Evolutionary conservation across 2,329 filamentous ascomycete genomes (phyloP).

Genomic region (Phyllosticta capitalensis): DNA sequence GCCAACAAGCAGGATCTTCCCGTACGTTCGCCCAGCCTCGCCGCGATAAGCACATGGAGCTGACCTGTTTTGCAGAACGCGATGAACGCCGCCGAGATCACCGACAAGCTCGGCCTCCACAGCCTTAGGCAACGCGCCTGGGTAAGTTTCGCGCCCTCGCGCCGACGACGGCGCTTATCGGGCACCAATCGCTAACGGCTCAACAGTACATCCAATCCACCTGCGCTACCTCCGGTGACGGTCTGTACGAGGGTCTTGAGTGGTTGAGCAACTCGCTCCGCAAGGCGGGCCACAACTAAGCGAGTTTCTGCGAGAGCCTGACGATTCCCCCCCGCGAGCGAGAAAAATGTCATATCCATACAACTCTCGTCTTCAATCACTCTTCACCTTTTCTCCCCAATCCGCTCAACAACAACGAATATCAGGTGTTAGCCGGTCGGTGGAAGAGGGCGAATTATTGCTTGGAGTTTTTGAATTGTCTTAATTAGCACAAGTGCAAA

Average conservation of each 20-base stretch:
- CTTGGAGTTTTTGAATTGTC: background rate
- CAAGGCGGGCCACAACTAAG: conserved; percentile 24
- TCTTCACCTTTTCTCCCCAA: background rate
- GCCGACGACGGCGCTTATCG: background rate
- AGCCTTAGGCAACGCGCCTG: conserved; percentile 96
- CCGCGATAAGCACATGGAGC: background rate
- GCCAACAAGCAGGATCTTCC: conserved; percentile 97
- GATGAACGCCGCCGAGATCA: conserved; percentile 99
- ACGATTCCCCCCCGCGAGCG: conserved; percentile 4
- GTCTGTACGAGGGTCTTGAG: conserved; percentile 96
- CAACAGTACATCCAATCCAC: conserved; percentile 93
- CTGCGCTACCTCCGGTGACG: conserved; percentile 96
- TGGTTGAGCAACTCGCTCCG: conserved; percentile 46
- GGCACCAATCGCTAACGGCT: conserved; percentile 1
- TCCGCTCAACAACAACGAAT: background rate
- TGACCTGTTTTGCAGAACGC: conserved; percentile 60
- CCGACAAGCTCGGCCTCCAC: conserved; percentile 99
- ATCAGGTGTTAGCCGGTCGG: background rate
- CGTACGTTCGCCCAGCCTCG: conserved; percentile 49
- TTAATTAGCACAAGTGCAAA: background rate
- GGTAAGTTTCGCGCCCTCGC: conserved; percentile 56
- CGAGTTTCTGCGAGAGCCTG: background rate
- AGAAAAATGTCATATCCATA: conserved; percentile 7
- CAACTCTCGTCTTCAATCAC: background rate
- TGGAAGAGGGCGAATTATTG: background rate